Evolutionary conservation across 371 early-diverging fungal species (phyloP).

Genomic region (Syncephalis plumigaleata): DNA sequence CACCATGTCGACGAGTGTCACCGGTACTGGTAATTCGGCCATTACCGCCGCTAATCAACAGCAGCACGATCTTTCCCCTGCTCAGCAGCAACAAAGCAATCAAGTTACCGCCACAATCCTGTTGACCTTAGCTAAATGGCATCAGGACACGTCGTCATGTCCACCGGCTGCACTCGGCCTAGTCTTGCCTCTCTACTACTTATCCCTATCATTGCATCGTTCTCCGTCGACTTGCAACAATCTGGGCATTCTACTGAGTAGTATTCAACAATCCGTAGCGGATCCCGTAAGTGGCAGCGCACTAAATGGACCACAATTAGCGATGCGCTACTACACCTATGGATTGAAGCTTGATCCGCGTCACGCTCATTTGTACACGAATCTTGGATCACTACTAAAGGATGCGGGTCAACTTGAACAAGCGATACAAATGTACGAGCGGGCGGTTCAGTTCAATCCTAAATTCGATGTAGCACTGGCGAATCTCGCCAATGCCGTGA

Average conservation of each 20-base stretch:
- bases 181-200: conserved; percentile 64
- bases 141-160: conserved; percentile 51
- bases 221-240: conserved; percentile 84
- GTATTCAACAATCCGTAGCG: conserved; percentile 38
- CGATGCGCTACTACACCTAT: conserved; percentile 71
- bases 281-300: conserved; percentile 13
- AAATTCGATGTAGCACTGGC: conserved; percentile 81
- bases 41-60: conserved; percentile 8
- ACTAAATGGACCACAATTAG: conserved; percentile 46
- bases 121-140: conserved; percentile 69
- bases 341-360: conserved; percentile 65
- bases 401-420: conserved; percentile 68
- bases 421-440: conserved; percentile 75
- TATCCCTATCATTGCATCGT: conserved; percentile 58
- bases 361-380: conserved; percentile 81
- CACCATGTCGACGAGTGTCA: too few relatives aligned
- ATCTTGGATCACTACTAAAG: conserved; percentile 73
- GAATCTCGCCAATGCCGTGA: conserved; percentile 79
- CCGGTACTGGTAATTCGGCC: too few relatives aligned
- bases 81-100: conserved; percentile 33
- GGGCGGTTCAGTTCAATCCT: conserved; percentile 71
- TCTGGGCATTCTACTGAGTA: conserved; percentile 64
- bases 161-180: conserved; percentile 25
- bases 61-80: conserved; percentile 4
- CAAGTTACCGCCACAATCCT: conserved; percentile 62